A percentile compares a stretch with the other conserved stretches of the same genome.
phyloP scores from a whole-genome alignment of 2,329 filamentous ascomycete species.

The Microsporum ferrugineum region DNA sequence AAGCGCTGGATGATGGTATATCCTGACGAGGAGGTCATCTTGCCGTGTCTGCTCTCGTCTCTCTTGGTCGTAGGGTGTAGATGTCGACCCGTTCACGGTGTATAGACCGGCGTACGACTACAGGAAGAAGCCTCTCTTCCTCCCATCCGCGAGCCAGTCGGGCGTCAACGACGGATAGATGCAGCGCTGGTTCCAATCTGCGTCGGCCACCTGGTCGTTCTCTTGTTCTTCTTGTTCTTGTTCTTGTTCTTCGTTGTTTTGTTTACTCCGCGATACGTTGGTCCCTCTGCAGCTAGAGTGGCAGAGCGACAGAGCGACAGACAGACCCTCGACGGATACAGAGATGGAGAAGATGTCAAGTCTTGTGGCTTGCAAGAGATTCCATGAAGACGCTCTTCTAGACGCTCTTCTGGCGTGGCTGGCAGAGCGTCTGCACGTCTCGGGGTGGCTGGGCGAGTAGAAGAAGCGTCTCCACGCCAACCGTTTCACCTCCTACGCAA shows the following conservation, averaged over 20 bases:
- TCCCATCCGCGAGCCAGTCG: not conserved
- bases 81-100: not conserved
- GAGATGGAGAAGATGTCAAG: too few species aligned
- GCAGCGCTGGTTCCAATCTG: slow-evolving; percentile 5
- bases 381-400: too few species aligned
- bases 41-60: not conserved
- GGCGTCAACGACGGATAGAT: not conserved
- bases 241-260: not conserved
- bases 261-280: not conserved
- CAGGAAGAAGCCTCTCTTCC: not conserved
- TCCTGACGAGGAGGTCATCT: slow-evolving; percentile 6
- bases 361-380: too few species aligned
- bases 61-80: not conserved
- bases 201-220: not conserved
- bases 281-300: too few species aligned
- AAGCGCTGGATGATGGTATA: slow-evolving; percentile 30
- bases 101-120: not conserved
- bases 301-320: too few species aligned
- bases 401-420: too few species aligned
- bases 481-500: not conserved
- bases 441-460: not conserved
- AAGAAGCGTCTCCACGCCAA: too few species aligned
- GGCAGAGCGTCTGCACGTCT: too few species aligned
- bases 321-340: too few species aligned
- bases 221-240: not conserved